Evolutionary conservation across 352 stramenopile genomes (phyloP).

Genomic region (Globisporangium takayamanum): DNA sequence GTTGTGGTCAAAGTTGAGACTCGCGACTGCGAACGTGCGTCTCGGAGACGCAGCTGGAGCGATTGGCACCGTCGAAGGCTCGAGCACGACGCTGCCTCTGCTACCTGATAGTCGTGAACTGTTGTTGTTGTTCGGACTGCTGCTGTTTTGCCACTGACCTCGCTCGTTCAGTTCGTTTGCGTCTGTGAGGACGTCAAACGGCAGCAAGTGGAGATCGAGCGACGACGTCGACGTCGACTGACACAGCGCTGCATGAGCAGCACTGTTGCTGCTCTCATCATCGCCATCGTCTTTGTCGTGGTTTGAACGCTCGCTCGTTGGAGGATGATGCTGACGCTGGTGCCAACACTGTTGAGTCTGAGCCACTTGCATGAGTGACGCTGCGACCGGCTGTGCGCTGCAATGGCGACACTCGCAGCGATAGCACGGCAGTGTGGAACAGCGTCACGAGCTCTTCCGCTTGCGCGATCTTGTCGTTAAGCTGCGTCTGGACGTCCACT

Average conservation of each 20-base stretch:
- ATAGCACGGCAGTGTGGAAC: slow-evolving; percentile 5
- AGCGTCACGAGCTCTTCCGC: slow-evolving; percentile 2
- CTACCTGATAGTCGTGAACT: background rate
- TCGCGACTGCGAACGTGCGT: too few species aligned
- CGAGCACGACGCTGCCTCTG: too few species aligned
- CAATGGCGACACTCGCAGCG: background rate
- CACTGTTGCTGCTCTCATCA: background rate
- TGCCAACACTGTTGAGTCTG: background rate
- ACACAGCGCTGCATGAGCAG: background rate
- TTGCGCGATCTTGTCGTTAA: slow-evolving; percentile 9
- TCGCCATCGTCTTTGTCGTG: background rate
- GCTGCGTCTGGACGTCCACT: background rate
- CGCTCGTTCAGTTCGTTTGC: background rate
- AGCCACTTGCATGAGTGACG: background rate
- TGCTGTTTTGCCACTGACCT: background rate
- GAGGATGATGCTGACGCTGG: too few species aligned
- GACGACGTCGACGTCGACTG: slow-evolving; percentile 17
- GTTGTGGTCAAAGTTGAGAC: background rate
- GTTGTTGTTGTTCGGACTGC: background rate
- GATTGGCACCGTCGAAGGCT: background rate
- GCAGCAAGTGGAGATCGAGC: slow-evolving; percentile 12
- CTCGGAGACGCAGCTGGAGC: background rate
- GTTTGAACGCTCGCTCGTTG: too few species aligned
- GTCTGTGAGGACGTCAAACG: slow-evolving; percentile 8
- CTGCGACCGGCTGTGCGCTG: background rate